Evolutionary conservation across 2,329 filamentous ascomycete genomes (phyloP).

Genomic region (Exserohilum turcica): DNA sequence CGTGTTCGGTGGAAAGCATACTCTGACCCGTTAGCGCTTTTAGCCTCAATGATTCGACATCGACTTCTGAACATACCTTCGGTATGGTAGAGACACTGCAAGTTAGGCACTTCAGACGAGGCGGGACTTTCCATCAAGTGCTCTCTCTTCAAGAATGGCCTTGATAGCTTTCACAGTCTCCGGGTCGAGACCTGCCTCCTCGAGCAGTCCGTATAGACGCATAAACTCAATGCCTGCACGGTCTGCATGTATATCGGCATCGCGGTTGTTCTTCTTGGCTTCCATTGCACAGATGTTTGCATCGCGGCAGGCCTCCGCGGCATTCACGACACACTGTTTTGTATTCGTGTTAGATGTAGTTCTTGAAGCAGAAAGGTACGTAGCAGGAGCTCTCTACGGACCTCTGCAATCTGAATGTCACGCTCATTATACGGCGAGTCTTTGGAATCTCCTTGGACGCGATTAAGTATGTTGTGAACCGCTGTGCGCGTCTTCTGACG

Average conservation of each 20-base stretch:
- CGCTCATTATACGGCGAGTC: slow-evolving; percentile 22
- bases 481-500: not conserved
- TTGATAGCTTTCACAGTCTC: slow-evolving; percentile 19
- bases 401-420: slow-evolving; percentile 34
- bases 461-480: slow-evolving; percentile 22
- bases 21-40: not conserved
- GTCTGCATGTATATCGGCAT: slow-evolving; percentile 27
- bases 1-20: not conserved
- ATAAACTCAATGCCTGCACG: slow-evolving; percentile 14
- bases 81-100: no score
- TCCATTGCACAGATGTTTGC: slow-evolving; percentile 25
- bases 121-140: not conserved
- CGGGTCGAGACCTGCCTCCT: slow-evolving; percentile 13
- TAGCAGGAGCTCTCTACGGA: slow-evolving; percentile 16
- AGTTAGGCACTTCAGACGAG: no score
- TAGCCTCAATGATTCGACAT: not conserved
- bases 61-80: not conserved
- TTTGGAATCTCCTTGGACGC: slow-evolving; percentile 11
- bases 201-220: slow-evolving; percentile 17
- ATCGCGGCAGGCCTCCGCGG: slow-evolving; percentile 23
- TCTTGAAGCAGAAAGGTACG: slow-evolving; percentile 6
- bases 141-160: no score
- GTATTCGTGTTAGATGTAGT: slow-evolving; percentile 16
- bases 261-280: slow-evolving; percentile 27
- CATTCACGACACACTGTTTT: slow-evolving; percentile 28